Conservation (phyloP, 1,139 yeast genomes). For the Scheffersomyces quercinus region DNA sequence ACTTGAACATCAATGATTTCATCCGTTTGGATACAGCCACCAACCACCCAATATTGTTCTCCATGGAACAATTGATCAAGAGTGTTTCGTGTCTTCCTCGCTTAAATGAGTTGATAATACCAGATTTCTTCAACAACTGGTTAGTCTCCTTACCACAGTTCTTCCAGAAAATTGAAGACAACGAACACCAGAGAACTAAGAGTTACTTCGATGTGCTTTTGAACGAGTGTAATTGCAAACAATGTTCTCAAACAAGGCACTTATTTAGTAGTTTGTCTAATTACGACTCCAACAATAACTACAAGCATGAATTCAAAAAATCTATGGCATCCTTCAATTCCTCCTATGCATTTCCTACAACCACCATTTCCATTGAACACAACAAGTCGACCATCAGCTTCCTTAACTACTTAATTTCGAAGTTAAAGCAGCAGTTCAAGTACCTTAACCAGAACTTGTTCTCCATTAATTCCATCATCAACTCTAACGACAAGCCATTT, state of each 20-base stretch:
- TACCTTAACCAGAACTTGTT: constrained; percentile 21
- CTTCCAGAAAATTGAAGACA: constrained; percentile 3
- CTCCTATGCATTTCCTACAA: constrained; percentile 3
- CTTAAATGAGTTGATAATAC: constrained; percentile 18
- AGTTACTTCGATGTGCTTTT: constrained; percentile 16
- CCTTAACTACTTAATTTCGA: constrained; percentile 20
- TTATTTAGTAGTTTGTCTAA: constrained; percentile 16
- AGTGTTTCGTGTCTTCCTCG: constrained; percentile 10
- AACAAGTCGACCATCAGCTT: constrained; percentile 17
- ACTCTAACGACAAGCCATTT: constrained; percentile 19
- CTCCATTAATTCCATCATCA: constrained; percentile 22
- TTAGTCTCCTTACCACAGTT: constrained; percentile 14
- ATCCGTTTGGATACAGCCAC: constrained; percentile 12
- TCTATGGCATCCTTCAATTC: constrained; percentile 3
- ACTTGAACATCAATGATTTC: constrained; percentile 24
- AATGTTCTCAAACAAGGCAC: constrained; percentile 17
- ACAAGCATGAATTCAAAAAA: constrained; percentile 17
- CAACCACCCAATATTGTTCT: constrained; percentile 9
- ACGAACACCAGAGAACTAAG: constrained; percentile 3
- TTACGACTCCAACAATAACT: constrained; percentile 18
- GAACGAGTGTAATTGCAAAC: constrained; percentile 21
- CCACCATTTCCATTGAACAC: constrained; percentile 6
- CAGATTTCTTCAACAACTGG: constrained; percentile 30
- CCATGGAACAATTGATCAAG: constrained; percentile 9
- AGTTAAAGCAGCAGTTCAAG: constrained; percentile 21